Evolutionary conservation across 306 rosid genomes (phyloP), one percentile per base, ranked within the genome.

Genomic region (Medicago arabica): DNA sequence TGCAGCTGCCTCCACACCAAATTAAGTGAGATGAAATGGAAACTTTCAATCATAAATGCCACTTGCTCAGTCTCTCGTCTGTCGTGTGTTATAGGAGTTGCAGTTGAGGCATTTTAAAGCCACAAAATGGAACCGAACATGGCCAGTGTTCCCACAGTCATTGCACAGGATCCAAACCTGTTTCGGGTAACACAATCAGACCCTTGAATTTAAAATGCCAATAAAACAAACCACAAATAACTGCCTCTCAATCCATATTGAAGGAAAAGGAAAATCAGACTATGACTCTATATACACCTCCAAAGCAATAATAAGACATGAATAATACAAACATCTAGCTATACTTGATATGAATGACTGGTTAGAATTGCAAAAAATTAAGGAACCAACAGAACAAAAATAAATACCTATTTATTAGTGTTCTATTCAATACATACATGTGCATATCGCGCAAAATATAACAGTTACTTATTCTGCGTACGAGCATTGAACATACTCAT

Each of bases 101-200:
- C 98, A 93, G 79, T 86, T 72, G 51, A 64, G 36, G 81, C 98
- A 93, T 81, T 93, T 93, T 47, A 79, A 95, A 53, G 87, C 98
- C 71, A 93, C 85, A 34, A 86, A 68, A 80, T 93, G 97, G 76
- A 76, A 93, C 70, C 71, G 85, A 51, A 89, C 98, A 2, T 82
- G 65, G 4, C 86, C 86, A 21, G 75, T 90, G 70, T 88, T 81
- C 11, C 93, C 80, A 1, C 98, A 93, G 57, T 93, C 98, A 9
- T 93, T 93, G 86, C 98, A 93, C 9, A 93, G 86, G 55, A 93
- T 93, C 89, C 90, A 88, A 64, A 91, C 89, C 97, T 92, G 85
- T 53, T 38, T n/a, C 78, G 12, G 49, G 38, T 4, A 36, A 16
- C 36, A 44, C 43, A 18, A 55, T 80, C 40, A 74, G 76, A 58